These are phyloP conservation scores for Trichothecium sympodiale DNA, from an alignment of 2,329 filamentous ascomycete genomes.

Conservation along the genomic window DNA sequence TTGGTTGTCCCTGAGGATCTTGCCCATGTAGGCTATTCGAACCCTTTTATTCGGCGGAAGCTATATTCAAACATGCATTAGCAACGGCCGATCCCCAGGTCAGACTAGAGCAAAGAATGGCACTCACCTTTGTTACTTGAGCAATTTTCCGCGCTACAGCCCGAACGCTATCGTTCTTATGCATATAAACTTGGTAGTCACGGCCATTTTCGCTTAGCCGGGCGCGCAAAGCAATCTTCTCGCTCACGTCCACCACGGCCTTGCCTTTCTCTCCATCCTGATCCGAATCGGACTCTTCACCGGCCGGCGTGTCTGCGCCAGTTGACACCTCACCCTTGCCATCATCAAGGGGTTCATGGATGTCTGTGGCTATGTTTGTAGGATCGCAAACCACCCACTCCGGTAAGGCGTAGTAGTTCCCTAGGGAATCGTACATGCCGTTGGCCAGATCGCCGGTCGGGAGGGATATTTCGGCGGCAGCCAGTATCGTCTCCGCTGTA, in stretches of 20 bases:
- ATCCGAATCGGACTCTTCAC: too few species aligned
- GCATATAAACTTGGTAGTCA: conserved; percentile 50
- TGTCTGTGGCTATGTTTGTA: conserved; percentile 35
- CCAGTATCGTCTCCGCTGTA: conserved; percentile 71
- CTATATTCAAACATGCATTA: conserved; percentile 23
- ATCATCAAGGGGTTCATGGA: conserved; percentile 5
- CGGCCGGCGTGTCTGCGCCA: too few species aligned
- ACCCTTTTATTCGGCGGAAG: conserved; percentile 48
- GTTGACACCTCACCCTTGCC: conserved; percentile 18
- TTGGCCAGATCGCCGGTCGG: conserved; percentile 63
- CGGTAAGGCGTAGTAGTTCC: conserved; percentile 58
- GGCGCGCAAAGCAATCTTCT: conserved; percentile 46
- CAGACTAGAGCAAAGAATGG: background rate
- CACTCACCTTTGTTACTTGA: conserved; percentile 48
- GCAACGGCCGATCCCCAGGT: background rate
- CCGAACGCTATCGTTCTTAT: conserved; percentile 52
- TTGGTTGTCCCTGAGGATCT: conserved; percentile 58
- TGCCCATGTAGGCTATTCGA: conserved; percentile 71
- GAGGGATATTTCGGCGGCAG: conserved; percentile 65
- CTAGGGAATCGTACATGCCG: conserved; percentile 61
- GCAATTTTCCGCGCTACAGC: conserved; percentile 51
- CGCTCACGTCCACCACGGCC: conserved; percentile 36
- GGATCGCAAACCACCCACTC: conserved; percentile 61
- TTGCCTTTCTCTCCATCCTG: conserved; percentile 43
- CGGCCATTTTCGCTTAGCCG: conserved; percentile 55